Conservation (phyloP, 352 stramenopile species). For the Phytopythium oedochilum region DNA sequence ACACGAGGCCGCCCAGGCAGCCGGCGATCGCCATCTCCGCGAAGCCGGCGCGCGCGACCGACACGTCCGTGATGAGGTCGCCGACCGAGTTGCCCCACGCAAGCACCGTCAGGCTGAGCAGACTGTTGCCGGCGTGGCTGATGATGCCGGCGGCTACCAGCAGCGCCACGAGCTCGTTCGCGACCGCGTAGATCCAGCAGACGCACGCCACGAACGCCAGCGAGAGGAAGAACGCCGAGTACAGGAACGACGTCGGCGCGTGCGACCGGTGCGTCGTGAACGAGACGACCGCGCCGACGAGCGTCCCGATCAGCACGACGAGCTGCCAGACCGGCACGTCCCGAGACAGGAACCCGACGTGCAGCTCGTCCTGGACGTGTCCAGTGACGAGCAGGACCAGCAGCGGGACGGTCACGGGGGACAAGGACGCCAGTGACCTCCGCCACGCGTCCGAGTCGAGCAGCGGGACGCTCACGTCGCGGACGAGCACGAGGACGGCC, state of each 20-base stretch:
- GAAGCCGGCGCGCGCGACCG: conserved; percentile 72
- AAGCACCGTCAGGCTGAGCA: conserved; percentile 75
- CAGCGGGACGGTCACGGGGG: conserved; percentile 75
- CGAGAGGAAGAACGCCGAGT: conserved; percentile 51
- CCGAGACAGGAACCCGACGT: conserved; percentile 12
- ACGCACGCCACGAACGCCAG: conserved; percentile 83
- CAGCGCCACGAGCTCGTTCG: conserved; percentile 81
- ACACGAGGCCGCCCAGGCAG: conserved; percentile 79
- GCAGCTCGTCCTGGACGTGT: conserved; percentile 19
- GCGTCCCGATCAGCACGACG: conserved; percentile 14
- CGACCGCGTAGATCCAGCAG: conserved; percentile 90
- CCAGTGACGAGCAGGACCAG: conserved; percentile 75
- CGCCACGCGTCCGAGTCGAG: conserved; percentile 72
- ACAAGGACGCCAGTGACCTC: conserved; percentile 79
- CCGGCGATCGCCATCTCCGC: conserved; percentile 84
- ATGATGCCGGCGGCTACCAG: conserved; percentile 73
- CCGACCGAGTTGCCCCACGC: conserved; percentile 84
- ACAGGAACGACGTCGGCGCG: conserved; percentile 36
- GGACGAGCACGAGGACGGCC: conserved; percentile 38
- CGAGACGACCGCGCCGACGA: conserved; percentile 60
- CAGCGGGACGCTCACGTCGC: conserved; percentile 68
- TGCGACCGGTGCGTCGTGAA: conserved; percentile 63
- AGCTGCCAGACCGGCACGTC: conserved; percentile 41
- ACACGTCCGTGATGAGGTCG: conserved; percentile 81
- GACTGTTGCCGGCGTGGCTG: conserved; percentile 68